These are phyloP conservation scores for Luzula sylvatica DNA, from an alignment of 176 grass and related monocot species.

Conservation along the genomic window DNA sequence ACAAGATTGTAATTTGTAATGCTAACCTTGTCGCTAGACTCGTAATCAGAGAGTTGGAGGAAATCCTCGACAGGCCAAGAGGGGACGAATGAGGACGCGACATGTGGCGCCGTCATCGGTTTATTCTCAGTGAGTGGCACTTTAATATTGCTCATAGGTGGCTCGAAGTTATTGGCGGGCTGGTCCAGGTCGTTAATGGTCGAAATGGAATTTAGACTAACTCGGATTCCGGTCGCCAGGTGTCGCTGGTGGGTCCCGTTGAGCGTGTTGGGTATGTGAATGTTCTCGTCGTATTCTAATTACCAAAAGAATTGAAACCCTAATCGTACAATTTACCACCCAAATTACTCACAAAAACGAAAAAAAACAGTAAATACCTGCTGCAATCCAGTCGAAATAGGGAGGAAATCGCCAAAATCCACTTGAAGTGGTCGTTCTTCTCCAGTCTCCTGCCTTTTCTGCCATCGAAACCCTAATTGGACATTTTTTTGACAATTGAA, in stretches of 20 bases:
- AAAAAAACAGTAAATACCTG: no score
- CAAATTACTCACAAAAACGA: no score
- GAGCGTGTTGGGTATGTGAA: slow-evolving; percentile 78
- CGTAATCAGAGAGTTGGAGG: slow-evolving; percentile 79
- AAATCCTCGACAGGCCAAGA: slow-evolving; percentile 87
- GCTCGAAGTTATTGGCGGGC: slow-evolving; percentile 17
- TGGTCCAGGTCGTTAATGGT: slow-evolving; percentile 11
- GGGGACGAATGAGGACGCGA: slow-evolving; percentile 32
- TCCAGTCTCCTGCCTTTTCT: no score
- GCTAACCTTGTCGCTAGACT: slow-evolving; percentile 55
- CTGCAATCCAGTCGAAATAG: no score
- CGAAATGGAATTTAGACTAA: slow-evolving; percentile 39
- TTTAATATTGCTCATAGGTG: slow-evolving; percentile 20
- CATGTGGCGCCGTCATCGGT: slow-evolving; percentile 31
- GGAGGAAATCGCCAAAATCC: no score
- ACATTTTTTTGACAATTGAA: no score
- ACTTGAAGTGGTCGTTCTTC: no score
- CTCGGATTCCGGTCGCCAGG: slow-evolving; percentile 85
- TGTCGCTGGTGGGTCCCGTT: slow-evolving; percentile 93
- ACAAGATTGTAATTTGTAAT: no score
- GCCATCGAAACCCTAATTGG: no score
- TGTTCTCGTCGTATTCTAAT: slow-evolving; percentile 91
- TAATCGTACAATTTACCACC: no score
- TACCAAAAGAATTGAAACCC: no score
- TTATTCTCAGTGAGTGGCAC: slow-evolving; percentile 15